Evolutionary conservation across 768 basidiomycete species (phyloP).

Genomic region (Gyrodon lividus): DNA sequence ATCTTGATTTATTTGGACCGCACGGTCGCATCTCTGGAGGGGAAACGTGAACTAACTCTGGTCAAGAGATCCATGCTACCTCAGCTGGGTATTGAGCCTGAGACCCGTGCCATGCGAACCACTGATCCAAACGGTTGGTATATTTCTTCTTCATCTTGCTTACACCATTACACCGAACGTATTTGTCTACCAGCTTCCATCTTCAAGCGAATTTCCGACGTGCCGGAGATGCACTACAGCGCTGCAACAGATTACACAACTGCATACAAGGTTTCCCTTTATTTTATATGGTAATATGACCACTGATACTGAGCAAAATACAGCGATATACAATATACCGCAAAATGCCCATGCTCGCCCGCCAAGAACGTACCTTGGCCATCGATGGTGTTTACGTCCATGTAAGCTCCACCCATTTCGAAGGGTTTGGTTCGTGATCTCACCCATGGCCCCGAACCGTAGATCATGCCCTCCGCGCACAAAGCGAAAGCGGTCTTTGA

Average conservation of each 20-base stretch:
- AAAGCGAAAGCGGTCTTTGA: conserved; percentile 82
- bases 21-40: conserved; percentile 93
- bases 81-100: conserved; percentile 65
- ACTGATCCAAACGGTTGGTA: conserved; percentile 90
- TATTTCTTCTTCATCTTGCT: neutral
- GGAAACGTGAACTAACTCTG: conserved; percentile 78
- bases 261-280: conserved; percentile 72
- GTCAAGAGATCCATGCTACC: conserved; percentile 77
- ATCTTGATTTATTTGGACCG: conserved; percentile 89
- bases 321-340: conserved; percentile 92
- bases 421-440: neutral
- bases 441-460: conserved; percentile 14
- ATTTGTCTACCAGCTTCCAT: conserved; percentile 67
- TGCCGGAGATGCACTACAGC: conserved; percentile 50
- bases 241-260: conserved; percentile 75
- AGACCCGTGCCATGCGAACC: conserved; percentile 63
- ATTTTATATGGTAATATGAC: neutral
- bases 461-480: conserved; percentile 89
- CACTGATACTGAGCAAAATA: neutral
- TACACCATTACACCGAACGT: neutral
- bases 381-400: conserved; percentile 95
- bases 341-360: conserved; percentile 91
- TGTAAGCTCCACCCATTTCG: conserved; percentile 40
- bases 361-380: conserved; percentile 87
- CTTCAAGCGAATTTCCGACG: conserved; percentile 83